Percentiles rank a stretch among this genome's conserved stretches.
Conservation (phyloP, 352 stramenopile species). For the Poterioochromonas sp. region DNA sequence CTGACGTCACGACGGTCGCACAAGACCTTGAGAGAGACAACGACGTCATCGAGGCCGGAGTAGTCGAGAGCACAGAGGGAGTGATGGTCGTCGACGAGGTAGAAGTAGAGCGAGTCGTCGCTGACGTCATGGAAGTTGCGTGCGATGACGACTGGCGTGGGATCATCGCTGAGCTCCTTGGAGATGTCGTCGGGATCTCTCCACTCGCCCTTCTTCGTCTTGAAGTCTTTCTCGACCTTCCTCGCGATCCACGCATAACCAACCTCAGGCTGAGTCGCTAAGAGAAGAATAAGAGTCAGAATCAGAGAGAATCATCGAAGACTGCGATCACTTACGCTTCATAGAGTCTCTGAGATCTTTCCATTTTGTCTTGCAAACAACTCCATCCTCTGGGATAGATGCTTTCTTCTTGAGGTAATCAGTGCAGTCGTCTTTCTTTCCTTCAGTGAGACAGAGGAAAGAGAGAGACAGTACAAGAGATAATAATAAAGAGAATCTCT, state of each 20-base stretch:
- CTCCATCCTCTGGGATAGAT: background rate
- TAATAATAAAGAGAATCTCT: no score
- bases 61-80: conserved; percentile 26
- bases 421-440: no score
- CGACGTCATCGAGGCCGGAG: background rate
- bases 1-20: background rate
- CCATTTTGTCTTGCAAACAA: conserved; percentile 22
- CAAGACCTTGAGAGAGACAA: conserved; percentile 7
- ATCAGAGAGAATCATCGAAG: background rate
- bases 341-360: conserved; percentile 15
- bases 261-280: conserved; percentile 25
- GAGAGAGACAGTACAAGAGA: no score
- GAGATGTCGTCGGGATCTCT: conserved; percentile 1
- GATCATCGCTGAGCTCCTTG: background rate
- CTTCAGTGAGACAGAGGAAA: no score
- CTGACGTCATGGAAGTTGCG: no score
- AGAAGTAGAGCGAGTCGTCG: no score
- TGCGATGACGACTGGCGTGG: no score
- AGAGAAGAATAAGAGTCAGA: background rate
- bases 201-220: background rate
- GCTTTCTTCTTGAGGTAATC: no score
- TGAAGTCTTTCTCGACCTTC: conserved; percentile 28
- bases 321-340: conserved; percentile 2
- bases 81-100: conserved; percentile 32
- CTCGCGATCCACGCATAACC: conserved; percentile 8